These are phyloP conservation scores for Exophiala sideris DNA, from an alignment of 2,329 filamentous ascomycete genomes.

Conservation along the genomic window DNA sequence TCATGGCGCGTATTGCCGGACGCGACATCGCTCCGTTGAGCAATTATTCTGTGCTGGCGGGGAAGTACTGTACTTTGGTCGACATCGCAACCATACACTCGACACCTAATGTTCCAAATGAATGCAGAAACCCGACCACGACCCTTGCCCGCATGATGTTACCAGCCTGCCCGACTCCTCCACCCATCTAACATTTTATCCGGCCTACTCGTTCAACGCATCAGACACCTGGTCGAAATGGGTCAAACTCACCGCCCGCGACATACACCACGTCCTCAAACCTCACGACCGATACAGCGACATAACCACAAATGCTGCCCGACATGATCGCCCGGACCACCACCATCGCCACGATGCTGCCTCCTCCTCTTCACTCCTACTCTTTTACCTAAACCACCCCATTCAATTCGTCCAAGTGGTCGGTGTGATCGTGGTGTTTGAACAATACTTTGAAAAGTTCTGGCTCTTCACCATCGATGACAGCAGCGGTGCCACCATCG, in stretches of 20 bases:
- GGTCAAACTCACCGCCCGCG: constrained; percentile 58
- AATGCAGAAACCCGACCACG: constrained; percentile 11
- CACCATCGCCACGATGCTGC: neutral
- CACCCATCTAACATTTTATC: constrained; percentile 46
- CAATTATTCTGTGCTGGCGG: too few species aligned
- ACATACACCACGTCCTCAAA: constrained; percentile 45
- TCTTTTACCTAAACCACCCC: constrained; percentile 70
- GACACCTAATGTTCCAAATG: constrained; percentile 1
- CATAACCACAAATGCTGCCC: constrained; percentile 6
- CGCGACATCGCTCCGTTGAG: too few species aligned
- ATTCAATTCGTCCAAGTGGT: constrained; percentile 71
- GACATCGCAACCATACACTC: too few species aligned
- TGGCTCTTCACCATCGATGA: constrained; percentile 57
- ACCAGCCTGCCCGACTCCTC: neutral
- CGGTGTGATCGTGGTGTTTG: constrained; percentile 64
- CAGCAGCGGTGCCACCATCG: constrained; percentile 57
- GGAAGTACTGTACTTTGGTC: too few species aligned
- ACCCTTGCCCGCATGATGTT: neutral
- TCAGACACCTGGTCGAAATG: constrained; percentile 62
- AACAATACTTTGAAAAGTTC: constrained; percentile 32
- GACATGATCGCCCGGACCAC: neutral
- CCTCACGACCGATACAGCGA: constrained; percentile 15
- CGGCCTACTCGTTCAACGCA: constrained; percentile 57
- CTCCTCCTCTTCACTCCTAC: constrained; percentile 47
- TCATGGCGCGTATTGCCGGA: too few species aligned